Percentiles rank a stretch among this genome's conserved stretches.
Conservation (phyloP, 345 rosid genomes). For the Moringa oleifera region DNA sequence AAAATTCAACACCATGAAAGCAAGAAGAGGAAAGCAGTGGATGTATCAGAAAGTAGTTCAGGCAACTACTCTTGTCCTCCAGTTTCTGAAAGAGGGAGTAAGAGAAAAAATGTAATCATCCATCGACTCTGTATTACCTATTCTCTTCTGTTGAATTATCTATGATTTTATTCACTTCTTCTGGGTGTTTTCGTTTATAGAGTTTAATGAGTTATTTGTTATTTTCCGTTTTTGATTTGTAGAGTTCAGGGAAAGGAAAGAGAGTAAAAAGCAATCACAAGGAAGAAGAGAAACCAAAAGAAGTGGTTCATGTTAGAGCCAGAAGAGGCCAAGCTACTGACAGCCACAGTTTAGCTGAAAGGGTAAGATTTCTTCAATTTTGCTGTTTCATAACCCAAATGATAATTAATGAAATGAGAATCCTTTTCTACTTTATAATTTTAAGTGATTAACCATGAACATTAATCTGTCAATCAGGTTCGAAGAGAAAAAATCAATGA, state of each 20-base stretch:
- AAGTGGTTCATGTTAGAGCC: constrained; percentile 91
- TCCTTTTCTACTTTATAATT: no score
- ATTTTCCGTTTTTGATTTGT: background rate
- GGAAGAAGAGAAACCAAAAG: constrained; percentile 43
- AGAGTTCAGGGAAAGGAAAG: constrained; percentile 47
- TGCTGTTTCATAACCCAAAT: background rate
- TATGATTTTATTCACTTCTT: background rate
- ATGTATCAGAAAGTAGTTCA: constrained; percentile 29
- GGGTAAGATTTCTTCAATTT: constrained; percentile 35
- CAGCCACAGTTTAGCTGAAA: constrained; percentile 89
- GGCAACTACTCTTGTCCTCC: constrained; percentile 30
- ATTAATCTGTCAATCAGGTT: constrained; percentile 30
- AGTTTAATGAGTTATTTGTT: background rate
- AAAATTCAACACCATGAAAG: constrained; percentile 31
- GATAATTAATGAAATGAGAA: no score
- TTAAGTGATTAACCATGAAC: constrained; percentile 2
- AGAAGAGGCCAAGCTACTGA: constrained; percentile 95
- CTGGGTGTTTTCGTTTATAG: background rate
- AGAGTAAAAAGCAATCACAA: constrained; percentile 35
- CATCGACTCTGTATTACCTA: no score
- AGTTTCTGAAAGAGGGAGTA: constrained; percentile 25
- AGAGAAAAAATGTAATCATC: constrained; percentile 33
- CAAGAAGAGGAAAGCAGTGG: constrained; percentile 37
- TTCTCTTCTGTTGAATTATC: background rate
- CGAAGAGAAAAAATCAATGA: constrained; percentile 82